phyloP scores from a whole-genome alignment of 805 yeast species.

The Blastobotrys mokoenaii region DNA sequence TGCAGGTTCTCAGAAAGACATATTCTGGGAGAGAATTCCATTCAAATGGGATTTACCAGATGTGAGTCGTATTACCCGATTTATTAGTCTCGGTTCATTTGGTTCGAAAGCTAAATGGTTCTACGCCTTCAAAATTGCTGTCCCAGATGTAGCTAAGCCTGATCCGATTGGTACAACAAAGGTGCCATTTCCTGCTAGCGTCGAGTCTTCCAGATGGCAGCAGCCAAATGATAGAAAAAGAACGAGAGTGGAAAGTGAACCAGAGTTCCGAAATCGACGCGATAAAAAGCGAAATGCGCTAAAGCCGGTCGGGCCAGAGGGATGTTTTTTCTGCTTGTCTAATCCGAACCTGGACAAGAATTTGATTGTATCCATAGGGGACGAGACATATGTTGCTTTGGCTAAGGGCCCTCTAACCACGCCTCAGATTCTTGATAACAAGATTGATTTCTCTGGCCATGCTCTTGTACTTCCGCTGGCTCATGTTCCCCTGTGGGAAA shows the following conservation, averaged over 20 bases:
- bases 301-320: conserved; percentile 40
- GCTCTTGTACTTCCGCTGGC: conserved; percentile 72
- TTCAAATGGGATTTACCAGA: conserved; percentile 37
- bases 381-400: conserved; percentile 55
- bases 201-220: neutral
- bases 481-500: conserved; percentile 46
- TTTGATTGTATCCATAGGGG: conserved; percentile 71
- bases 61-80: conserved; percentile 39
- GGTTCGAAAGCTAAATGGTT: conserved; percentile 57
- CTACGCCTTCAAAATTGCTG: conserved; percentile 53
- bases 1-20: conserved; percentile 29
- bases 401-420: conserved; percentile 81
- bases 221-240: neutral
- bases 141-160: neutral
- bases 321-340: conserved; percentile 77
- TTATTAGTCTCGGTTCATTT: conserved; percentile 55
- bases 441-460: conserved; percentile 65
- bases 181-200: neutral
- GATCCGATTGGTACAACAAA: neutral
- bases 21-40: conserved; percentile 49
- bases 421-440: conserved; percentile 29
- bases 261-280: no score
- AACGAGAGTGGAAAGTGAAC: neutral
- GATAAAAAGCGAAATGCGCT: neutral
- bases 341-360: conserved; percentile 72